These are phyloP conservation scores for Oryza meyeriana DNA, from an alignment of 176 grass and related monocot genomes.

Conservation along the genomic window DNA sequence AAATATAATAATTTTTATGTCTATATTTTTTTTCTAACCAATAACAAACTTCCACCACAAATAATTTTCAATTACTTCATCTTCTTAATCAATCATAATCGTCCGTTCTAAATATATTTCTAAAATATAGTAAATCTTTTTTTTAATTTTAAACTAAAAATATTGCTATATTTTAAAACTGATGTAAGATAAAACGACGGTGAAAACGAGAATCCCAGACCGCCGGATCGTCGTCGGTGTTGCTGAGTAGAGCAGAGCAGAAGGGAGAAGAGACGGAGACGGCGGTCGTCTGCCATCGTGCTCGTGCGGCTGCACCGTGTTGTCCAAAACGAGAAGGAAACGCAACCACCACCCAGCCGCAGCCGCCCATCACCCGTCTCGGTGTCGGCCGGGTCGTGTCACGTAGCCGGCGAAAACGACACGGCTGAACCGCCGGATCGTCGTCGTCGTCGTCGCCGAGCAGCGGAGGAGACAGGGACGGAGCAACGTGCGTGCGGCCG, in stretches of 20 bases:
- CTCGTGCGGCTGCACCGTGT: neutral
- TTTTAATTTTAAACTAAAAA: too few species aligned
- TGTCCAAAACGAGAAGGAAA: constrained; percentile 9
- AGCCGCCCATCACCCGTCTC: neutral
- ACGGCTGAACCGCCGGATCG: neutral
- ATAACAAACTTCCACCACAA: too few species aligned
- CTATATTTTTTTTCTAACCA: too few species aligned
- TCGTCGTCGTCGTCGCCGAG: neutral
- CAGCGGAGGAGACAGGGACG: neutral
- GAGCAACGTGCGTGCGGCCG: too few species aligned
- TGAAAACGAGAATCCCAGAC: neutral
- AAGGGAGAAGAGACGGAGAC: neutral
- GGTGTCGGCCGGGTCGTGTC: neutral
- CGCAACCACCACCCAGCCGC: neutral
- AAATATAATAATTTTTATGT: too few species aligned
- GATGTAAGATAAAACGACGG: too few species aligned
- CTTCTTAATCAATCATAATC: too few species aligned
- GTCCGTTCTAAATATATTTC: too few species aligned
- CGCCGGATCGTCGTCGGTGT: neutral
- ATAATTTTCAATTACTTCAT: too few species aligned
- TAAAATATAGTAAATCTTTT: too few species aligned
- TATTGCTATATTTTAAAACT: too few species aligned
- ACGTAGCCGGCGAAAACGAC: neutral
- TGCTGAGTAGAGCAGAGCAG: neutral
- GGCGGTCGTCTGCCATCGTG: too few species aligned